Evolutionary conservation across 495 filamentous ascomycete genomes (phyloP).

Genomic region (Lasiosphaeria hispida): DNA sequence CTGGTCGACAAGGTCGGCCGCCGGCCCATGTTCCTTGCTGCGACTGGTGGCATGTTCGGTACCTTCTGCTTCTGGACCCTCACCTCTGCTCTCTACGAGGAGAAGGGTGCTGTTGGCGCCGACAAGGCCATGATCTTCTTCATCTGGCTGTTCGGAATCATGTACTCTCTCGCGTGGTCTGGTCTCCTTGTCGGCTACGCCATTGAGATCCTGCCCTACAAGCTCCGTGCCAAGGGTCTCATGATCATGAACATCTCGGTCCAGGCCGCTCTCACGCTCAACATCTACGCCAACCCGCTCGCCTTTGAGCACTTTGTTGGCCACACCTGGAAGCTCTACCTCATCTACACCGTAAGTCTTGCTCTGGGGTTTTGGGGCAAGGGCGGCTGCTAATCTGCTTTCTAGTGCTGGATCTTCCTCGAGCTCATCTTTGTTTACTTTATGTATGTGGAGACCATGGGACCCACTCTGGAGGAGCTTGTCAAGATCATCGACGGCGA

Average conservation of each 20-base stretch:
- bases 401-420: conserved; percentile 52
- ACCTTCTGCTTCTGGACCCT: conserved; percentile 59
- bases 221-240: conserved; percentile 60
- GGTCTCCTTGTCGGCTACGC: conserved; percentile 65
- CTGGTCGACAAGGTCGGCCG: conserved; percentile 62
- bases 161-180: conserved; percentile 61
- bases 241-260: conserved; percentile 53
- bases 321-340: conserved; percentile 58
- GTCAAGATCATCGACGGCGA: conserved; percentile 61
- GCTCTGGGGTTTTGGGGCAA: too few relatives aligned
- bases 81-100: conserved; percentile 40
- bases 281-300: conserved; percentile 60
- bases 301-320: conserved; percentile 50
- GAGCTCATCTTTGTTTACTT: conserved; percentile 61
- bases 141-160: conserved; percentile 53
- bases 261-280: conserved; percentile 52
- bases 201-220: conserved; percentile 71
- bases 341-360: conserved; percentile 55
- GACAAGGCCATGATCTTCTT: conserved; percentile 54
- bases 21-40: conserved; percentile 54
- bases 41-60: conserved; percentile 59
- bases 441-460: conserved; percentile 65
- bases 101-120: conserved; percentile 36
- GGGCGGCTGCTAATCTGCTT: background rate
- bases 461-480: conserved; percentile 64